Base-by-base conservation (phyloP, 1,284 basidiomycete genomes). In the Ustilago shanxiensis region DNA sequence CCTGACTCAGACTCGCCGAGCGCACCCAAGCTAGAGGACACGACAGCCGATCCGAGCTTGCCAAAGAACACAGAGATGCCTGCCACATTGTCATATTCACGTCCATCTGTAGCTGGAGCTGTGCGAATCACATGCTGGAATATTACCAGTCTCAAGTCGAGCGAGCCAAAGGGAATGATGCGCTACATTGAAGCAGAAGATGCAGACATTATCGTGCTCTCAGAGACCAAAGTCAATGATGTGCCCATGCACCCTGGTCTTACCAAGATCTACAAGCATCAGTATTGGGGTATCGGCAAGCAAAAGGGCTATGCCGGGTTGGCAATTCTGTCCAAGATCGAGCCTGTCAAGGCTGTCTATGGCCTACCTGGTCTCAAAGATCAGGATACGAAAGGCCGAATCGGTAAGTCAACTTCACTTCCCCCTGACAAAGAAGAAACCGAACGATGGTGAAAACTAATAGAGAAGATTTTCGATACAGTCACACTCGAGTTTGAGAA, bases 401-500 rank as follows among this genome's bases (percentile, higher is more conserved):
- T 83, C 41, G 62, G 76, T 79, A 47, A 26, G 76, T 74, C 18
- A 22, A 14, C 18, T 20, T 3, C 20, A 14, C 35, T 7, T 16
- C 45, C 14, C 31, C 37, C 20, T 39, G 13, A 10, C 10, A 16
- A 14, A 31, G 39, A 11, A 2, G 6, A n/a, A n/a, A 35, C 54
- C 41, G 53, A 26, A 41, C 18, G 24, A 37, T 28, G 4, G 28
- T 44, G 39, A 35, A 59, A 29, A 24, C 44, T 45, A 33, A n/a
- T n/a, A n/a, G n/a, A n/a, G n/a, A n/a, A n/a, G n/a, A n/a, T n/a
- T n/a, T n/a, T n/a, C n/a, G n/a, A n/a, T n/a, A 91, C 93, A 60
- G 86, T 94, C 39, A 94, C 92, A 1, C 87, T 94, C 28, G 94
- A 95, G 83, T 95, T 93, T 77, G 89, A 90, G 52, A 89, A 88